A percentile compares a stretch with the other conserved stretches of the same genome.
Conservation (phyloP, 2,329 filamentous ascomycete species). For the Fusarium xyrophilum region DNA sequence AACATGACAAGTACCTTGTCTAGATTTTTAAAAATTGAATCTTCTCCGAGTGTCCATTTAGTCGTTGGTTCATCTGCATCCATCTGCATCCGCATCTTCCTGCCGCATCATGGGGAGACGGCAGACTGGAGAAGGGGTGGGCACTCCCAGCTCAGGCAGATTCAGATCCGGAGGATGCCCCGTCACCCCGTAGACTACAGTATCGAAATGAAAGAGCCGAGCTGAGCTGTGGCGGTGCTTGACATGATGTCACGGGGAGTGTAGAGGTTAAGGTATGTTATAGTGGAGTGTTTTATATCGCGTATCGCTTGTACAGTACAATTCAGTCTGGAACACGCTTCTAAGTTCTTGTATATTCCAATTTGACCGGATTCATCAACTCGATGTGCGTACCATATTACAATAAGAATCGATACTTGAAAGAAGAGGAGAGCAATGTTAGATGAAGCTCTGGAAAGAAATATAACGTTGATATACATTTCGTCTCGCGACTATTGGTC, state of each 20-base stretch:
- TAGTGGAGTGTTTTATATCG: neutral
- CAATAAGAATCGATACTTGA: neutral
- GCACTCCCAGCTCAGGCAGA: neutral
- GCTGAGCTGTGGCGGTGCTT: neutral
- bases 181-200: conserved; percentile 3
- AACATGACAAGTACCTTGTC: neutral
- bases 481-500: conserved; percentile 10
- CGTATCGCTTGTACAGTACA: neutral
- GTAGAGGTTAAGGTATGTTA: neutral
- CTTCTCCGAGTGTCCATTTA: neutral
- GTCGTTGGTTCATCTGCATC: neutral
- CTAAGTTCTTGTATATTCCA: neutral
- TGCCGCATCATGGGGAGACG: neutral
- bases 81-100: neutral
- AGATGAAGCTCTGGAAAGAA: neutral
- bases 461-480: neutral
- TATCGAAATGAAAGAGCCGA: neutral
- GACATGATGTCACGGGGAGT: neutral
- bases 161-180: neutral
- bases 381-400: neutral
- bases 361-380: neutral
- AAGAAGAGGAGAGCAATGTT: neutral
- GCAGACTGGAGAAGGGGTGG: neutral
- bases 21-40: neutral
- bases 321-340: neutral